These are phyloP conservation scores for Lyophyllum semitale DNA, from an alignment of 768 basidiomycete genomes.

Conservation along the genomic window DNA sequence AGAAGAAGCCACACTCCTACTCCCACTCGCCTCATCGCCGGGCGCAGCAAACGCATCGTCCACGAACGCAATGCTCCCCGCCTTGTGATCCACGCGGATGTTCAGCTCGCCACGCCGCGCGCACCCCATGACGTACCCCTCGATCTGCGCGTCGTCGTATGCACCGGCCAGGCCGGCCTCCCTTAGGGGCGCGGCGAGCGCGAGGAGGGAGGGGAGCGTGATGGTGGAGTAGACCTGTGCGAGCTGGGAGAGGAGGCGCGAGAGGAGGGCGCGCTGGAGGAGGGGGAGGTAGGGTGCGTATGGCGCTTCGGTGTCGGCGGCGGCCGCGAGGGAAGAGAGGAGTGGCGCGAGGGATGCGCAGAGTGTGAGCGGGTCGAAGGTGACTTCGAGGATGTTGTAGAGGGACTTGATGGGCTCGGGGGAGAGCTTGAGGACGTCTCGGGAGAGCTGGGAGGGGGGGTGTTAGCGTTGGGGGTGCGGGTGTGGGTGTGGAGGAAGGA, in stretches of 20 bases:
- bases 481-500: neutral
- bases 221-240: slow-evolving; percentile 91
- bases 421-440: slow-evolving; percentile 80
- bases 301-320: slow-evolving; percentile 42
- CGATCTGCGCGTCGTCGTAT: slow-evolving; percentile 77
- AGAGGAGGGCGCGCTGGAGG: slow-evolving; percentile 87
- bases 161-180: slow-evolving; percentile 50
- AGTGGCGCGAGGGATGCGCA: slow-evolving; percentile 79
- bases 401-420: slow-evolving; percentile 73
- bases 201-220: slow-evolving; percentile 73
- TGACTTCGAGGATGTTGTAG: slow-evolving; percentile 88
- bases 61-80: slow-evolving; percentile 80
- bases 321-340: slow-evolving; percentile 51
- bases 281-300: slow-evolving; percentile 88
- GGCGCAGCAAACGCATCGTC: slow-evolving; percentile 65
- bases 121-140: slow-evolving; percentile 93
- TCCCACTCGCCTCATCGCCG: slow-evolving; percentile 37
- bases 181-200: slow-evolving; percentile 76
- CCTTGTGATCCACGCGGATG: slow-evolving; percentile 87
- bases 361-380: slow-evolving; percentile 90
- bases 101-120: slow-evolving; percentile 84
- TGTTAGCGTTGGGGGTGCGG: slow-evolving; percentile 1
- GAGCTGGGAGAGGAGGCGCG: slow-evolving; percentile 87
- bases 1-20: too few relatives aligned
- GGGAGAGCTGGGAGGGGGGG: slow-evolving; percentile 56